phyloP scores from a whole-genome alignment of 2,329 filamentous ascomycete genomes.

The Phialocephala sp. region DNA sequence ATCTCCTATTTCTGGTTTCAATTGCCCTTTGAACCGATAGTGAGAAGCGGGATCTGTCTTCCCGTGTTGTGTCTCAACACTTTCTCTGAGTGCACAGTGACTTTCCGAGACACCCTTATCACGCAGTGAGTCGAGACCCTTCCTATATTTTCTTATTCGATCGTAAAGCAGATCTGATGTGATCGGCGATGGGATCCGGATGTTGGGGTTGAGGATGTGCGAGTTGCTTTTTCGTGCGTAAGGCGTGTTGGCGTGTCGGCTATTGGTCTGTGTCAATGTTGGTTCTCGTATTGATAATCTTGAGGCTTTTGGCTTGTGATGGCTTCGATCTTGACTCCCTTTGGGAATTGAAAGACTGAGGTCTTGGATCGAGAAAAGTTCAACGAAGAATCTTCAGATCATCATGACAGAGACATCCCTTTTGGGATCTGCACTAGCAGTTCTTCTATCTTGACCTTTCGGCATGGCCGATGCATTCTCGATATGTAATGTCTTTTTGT shows the following conservation, averaged over 20 bases:
- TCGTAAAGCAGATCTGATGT: neutral
- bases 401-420: neutral
- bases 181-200: neutral
- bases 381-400: neutral
- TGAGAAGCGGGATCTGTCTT: neutral
- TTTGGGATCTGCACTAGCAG: neutral
- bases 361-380: neutral
- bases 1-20: neutral
- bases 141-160: neutral
- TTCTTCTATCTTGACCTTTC: neutral
- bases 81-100: neutral
- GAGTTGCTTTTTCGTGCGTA: neutral
- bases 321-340: neutral
- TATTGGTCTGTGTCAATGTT: neutral
- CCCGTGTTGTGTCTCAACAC: neutral
- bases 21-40: neutral
- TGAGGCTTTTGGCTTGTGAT: no score
- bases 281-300: no score
- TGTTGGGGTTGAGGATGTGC: neutral
- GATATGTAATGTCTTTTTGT: neutral
- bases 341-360: neutral
- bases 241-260: neutral
- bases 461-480: neutral
- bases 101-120: neutral
- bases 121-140: neutral